These are phyloP conservation scores for Claviceps monticola DNA, from an alignment of 2,329 filamentous ascomycete species.

Conservation along the genomic window DNA sequence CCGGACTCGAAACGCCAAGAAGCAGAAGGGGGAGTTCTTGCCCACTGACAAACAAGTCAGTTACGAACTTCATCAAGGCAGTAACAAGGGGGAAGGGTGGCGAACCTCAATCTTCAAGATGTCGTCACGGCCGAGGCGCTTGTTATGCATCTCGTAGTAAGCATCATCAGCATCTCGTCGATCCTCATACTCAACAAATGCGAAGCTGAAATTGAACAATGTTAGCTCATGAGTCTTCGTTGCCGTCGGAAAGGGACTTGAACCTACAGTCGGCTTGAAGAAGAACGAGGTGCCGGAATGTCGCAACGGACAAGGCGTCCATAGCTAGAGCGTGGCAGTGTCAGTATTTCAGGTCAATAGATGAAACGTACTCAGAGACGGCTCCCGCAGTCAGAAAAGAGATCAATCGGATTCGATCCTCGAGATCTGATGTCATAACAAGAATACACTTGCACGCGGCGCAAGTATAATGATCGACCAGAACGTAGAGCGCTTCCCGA, in stretches of 20 bases:
- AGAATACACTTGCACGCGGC: slow-evolving; percentile 9
- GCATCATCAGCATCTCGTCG: slow-evolving; percentile 96
- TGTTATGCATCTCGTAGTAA: slow-evolving; percentile 99
- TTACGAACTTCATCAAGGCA: background rate
- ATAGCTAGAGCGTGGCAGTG: slow-evolving; percentile 51
- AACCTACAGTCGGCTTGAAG: slow-evolving; percentile 87
- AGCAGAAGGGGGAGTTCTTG: slow-evolving; percentile 90
- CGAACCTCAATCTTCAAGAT: slow-evolving; percentile 92
- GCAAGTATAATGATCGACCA: slow-evolving; percentile 12
- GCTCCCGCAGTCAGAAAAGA: background rate
- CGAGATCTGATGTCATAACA: slow-evolving; percentile 5
- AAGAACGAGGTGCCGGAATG: slow-evolving; percentile 89
- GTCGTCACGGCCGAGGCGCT: slow-evolving; percentile 91
- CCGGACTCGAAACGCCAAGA: slow-evolving; percentile 98
- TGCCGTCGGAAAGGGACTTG: background rate
- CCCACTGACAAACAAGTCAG: slow-evolving; percentile 54
- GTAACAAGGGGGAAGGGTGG: background rate
- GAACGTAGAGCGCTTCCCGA: slow-evolving; percentile 14
- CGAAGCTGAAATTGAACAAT: slow-evolving; percentile 46
- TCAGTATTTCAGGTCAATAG: slow-evolving; percentile 5
- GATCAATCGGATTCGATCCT: slow-evolving; percentile 1
- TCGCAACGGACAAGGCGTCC: slow-evolving; percentile 96
- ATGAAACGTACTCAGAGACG: slow-evolving; percentile 1
- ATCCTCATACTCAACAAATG: slow-evolving; percentile 98
- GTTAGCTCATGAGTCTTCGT: slow-evolving; percentile 2